Evolutionary conservation across 1,284 basidiomycete species (phyloP), one percentile per base, ranked within the genome.

Genomic region (Coniferiporia weirii): DNA sequence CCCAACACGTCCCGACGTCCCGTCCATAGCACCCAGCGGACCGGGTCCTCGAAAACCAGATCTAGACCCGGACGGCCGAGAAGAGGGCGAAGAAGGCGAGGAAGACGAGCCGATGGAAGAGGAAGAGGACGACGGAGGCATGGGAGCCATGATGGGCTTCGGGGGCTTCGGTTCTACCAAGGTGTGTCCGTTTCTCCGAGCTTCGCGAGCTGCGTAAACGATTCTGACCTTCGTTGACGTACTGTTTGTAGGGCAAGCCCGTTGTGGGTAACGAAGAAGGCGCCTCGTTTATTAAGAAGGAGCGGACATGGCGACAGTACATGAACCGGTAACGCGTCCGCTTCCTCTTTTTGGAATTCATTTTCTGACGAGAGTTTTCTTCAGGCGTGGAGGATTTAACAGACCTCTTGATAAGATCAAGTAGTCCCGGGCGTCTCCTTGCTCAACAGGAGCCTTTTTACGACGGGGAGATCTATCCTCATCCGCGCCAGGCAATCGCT

Each of bases 271-370:
- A 95, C 64, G 89, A 94, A 71, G 84, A 88, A 64, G 94, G 94
- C 36, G 69, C 65, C 1, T 83, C 82, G 1, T 73, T 87, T 57
- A 75, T 97, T 66, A 95, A 95, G 80, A 93, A 95, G 75, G 83
- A 87, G 64, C 80, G 95, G 57, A 96, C 93, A 32, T 98, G 95
- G 95, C 79, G 95, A 64, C 95, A 98, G 73, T 95, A 95, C 71
- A 95, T 95, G 93, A 95, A 95, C 69, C 80, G 89, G 88, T 89
- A 64, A 50, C 78, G 66, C 44, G 52, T 63, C 61, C 54, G 59
- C 20, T 47, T 63, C 40, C 58, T 52, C 65, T n/a, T 56, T 59
- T 32, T 15, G 15, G n/a, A 32, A 35, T 15, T 22, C 38, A 36
- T 44, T 54, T 10, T 46, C 34, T 58, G 20, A 46, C 40, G 44